Conservation (phyloP, 106 monocot genomes). For the Dendrobium chrysotoxum region DNA sequence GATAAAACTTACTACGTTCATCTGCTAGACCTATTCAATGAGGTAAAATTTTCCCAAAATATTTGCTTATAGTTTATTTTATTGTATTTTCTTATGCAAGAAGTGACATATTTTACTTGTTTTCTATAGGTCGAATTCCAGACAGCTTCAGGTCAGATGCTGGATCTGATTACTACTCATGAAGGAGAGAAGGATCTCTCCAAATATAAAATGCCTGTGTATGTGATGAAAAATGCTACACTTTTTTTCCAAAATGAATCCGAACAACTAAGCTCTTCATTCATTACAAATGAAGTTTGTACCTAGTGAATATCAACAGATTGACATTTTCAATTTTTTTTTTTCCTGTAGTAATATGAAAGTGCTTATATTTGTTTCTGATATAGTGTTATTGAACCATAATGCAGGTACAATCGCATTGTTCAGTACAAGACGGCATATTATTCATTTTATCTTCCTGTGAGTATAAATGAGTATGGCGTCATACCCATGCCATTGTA, state of each 20-base stretch:
- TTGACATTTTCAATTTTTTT: neutral
- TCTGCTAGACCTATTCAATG: conserved; percentile 94
- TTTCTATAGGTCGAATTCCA: conserved; percentile 81
- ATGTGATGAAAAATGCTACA: conserved; percentile 21
- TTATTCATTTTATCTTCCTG: conserved; percentile 98
- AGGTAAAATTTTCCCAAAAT: conserved; percentile 36
- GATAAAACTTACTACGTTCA: conserved; percentile 79
- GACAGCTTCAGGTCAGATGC: conserved; percentile 94
- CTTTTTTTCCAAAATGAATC: neutral
- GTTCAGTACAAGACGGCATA: conserved; percentile 98
- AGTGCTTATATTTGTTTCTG: neutral
- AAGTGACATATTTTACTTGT: neutral
- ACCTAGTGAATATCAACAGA: neutral
- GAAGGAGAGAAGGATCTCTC: conserved; percentile 89
- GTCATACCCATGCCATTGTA: neutral
- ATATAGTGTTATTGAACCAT: neutral
- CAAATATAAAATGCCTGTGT: conserved; percentile 86
- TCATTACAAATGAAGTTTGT: neutral
- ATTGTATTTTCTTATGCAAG: neutral
- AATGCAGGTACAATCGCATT: conserved; percentile 72
- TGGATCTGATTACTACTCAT: conserved; percentile 89
- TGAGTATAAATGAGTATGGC: conserved; percentile 26
- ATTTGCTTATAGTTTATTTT: neutral
- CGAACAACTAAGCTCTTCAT: neutral
- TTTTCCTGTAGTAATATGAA: neutral